Evolutionary conservation across 192 early-diverging fungal genomes (phyloP), one percentile per base, ranked within the genome.

Genomic region (Linnemannia zychae): DNA sequence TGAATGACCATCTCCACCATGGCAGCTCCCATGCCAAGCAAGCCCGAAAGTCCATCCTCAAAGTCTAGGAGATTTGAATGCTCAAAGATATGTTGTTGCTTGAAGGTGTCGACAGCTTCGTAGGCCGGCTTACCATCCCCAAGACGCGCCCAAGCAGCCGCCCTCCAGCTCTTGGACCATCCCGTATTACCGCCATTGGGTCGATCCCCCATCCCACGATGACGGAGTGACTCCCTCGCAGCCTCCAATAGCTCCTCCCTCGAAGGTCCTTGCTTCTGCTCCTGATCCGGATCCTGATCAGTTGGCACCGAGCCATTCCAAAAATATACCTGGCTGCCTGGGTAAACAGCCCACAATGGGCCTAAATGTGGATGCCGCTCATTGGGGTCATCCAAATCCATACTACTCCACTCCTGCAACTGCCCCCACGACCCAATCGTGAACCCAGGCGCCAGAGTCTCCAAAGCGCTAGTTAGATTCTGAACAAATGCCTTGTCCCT

Each of bases 381-480:
- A 15, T 78, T 80, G 1, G 81, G 87, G 1, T 84, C 77, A 50
- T 88, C 81, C 53, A 84, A n/a, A 75, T 88, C 87, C 67, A 80
- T 16, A 63, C 67, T 63, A 38, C 67, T 69, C 87, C 87, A 88
- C 34, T 88, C 87, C 49, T 88, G 78, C 17, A 88, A 28, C 44
- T 84, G 87, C 5, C 81, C 81, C 76, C 81, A 78, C 4, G 11
- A 67, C 1, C 81, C 87, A 38, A 88, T 66, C 37, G 72, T 67
- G 17, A 88, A 48, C 3, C 87, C 87, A 1, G 80, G 57, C 17
- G 75, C 79, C 22, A 80, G 13, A 17, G 71, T 48, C 2, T 49
- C 72, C 22, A 80, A 31, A 1, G 78, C 70, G 0, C 7, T 31
- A 2, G 78, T 80, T 36, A 88, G 31, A 38, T 88, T 82, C 16